Conservation (phyloP, 1,284 basidiomycete species). For the Phylloboletellus chloephorus region DNA sequence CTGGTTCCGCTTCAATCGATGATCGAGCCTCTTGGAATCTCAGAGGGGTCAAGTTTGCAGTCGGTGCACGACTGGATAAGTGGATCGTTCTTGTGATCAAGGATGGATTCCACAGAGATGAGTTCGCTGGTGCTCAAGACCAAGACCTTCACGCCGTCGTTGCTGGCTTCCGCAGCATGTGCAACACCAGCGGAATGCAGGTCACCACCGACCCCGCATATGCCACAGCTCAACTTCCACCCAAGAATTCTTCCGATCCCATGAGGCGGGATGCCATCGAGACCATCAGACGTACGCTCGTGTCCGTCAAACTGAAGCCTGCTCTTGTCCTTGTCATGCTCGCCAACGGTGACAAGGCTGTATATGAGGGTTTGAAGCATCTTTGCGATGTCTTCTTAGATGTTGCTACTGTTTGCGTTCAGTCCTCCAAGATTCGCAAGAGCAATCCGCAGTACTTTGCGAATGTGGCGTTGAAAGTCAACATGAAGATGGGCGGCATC, state of each 20-base stretch:
- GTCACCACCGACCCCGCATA: constrained; percentile 28
- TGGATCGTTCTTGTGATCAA: constrained; percentile 65
- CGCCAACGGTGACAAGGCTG: constrained; percentile 61
- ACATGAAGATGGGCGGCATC: constrained; percentile 75
- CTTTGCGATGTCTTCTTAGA: constrained; percentile 64
- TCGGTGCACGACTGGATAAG: constrained; percentile 46
- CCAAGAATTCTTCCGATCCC: constrained; percentile 18
- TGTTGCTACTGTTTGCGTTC: constrained; percentile 69
- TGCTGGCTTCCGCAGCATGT: constrained; percentile 55
- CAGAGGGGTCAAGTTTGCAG: constrained; percentile 56
- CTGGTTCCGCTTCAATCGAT: constrained; percentile 44
- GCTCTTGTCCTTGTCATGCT: constrained; percentile 53
- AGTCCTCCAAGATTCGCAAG: constrained; percentile 60
- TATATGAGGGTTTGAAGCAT: constrained; percentile 70
- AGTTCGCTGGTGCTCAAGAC: constrained; percentile 51
- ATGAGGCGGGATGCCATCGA: constrained; percentile 22
- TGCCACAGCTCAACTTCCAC: constrained; percentile 19
- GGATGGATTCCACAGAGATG: constrained; percentile 47
- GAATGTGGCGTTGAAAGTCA: constrained; percentile 75
- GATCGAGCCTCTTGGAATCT: constrained; percentile 70
- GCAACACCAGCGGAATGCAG: constrained; percentile 54
- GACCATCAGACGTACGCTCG: constrained; percentile 24
- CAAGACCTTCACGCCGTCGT: constrained; percentile 44
- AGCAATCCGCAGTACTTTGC: constrained; percentile 65
- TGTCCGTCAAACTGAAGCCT: constrained; percentile 35